A percentile compares a stretch with the other conserved stretches of the same genome.
Evolutionary conservation across 1,139 yeast species (phyloP).

Genomic region (Suhomyces taliae): DNA sequence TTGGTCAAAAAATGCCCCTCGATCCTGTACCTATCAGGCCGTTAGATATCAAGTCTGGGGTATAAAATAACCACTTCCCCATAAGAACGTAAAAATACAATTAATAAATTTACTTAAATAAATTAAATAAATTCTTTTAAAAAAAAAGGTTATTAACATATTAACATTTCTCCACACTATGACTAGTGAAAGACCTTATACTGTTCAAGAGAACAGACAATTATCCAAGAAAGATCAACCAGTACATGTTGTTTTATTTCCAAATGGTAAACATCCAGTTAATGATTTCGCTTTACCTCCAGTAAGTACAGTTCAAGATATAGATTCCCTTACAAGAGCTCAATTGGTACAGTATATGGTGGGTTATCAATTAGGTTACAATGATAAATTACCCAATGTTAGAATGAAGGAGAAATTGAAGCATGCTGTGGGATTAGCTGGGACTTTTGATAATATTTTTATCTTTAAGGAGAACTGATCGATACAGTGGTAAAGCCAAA

Average conservation of each 20-base stretch:
- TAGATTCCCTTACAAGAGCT: slow-evolving; percentile 9
- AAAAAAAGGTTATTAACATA: too few species aligned
- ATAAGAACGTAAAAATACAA: too few species aligned
- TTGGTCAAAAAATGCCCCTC: neutral
- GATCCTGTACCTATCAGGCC: neutral
- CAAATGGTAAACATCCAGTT: slow-evolving; percentile 11
- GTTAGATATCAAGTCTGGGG: slow-evolving; percentile 3
- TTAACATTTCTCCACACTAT: neutral
- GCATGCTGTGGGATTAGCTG: slow-evolving; percentile 12
- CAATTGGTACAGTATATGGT: slow-evolving; percentile 10
- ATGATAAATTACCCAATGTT: slow-evolving; percentile 10
- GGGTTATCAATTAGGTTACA: slow-evolving; percentile 10
- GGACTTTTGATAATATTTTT: slow-evolving; percentile 10
- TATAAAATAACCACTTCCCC: slow-evolving; percentile 2
- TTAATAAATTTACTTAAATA: too few species aligned
- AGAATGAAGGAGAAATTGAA: slow-evolving; percentile 12
- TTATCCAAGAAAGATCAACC: slow-evolving; percentile 8
- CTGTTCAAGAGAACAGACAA: slow-evolving; percentile 7
- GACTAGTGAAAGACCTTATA: slow-evolving; percentile 5
- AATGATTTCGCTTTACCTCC: slow-evolving; percentile 9
- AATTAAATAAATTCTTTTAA: too few species aligned
- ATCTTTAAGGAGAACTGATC: slow-evolving; percentile 6
- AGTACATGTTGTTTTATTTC: slow-evolving; percentile 6
- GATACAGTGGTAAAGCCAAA: neutral
- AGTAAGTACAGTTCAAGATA: slow-evolving; percentile 9